Evolutionary conservation across 2,329 filamentous ascomycete genomes (phyloP).

Genomic region (Aspergillus alliaceus): DNA sequence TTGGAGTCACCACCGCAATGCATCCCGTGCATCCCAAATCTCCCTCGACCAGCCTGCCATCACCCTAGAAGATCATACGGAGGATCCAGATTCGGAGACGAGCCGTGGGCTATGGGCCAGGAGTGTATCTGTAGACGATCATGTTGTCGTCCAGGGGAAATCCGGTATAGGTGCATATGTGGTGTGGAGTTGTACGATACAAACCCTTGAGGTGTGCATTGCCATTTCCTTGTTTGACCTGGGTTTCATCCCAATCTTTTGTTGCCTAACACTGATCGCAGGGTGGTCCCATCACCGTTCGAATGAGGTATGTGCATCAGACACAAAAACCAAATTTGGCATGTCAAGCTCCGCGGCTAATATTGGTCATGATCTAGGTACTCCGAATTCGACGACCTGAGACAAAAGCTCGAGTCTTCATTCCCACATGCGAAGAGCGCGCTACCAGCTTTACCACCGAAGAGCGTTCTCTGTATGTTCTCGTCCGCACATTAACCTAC

Average conservation of each 20-base stretch:
- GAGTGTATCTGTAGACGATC: slow-evolving; percentile 61
- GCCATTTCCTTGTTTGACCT: neutral
- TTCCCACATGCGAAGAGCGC: slow-evolving; percentile 83
- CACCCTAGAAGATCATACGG: slow-evolving; percentile 64
- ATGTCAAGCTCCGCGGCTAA: slow-evolving; percentile 9
- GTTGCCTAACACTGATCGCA: slow-evolving; percentile 29
- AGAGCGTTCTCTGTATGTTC: slow-evolving; percentile 77
- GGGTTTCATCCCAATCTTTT: neutral
- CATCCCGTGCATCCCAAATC: slow-evolving; percentile 41
- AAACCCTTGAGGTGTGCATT: slow-evolving; percentile 72
- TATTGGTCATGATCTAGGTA: slow-evolving; percentile 56
- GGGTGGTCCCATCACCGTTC: slow-evolving; percentile 59
- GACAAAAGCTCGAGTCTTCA: slow-evolving; percentile 69
- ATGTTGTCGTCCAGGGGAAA: slow-evolving; percentile 60
- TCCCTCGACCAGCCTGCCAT: slow-evolving; percentile 50
- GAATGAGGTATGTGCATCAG: slow-evolving; percentile 52
- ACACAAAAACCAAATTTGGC: neutral
- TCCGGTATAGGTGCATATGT: slow-evolving; percentile 80
- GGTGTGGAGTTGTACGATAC: slow-evolving; percentile 87
- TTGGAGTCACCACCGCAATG: slow-evolving; percentile 45
- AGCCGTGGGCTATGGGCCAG: slow-evolving; percentile 63
- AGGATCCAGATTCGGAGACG: slow-evolving; percentile 56
- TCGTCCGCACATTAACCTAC: neutral
- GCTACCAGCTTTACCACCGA: slow-evolving; percentile 87
- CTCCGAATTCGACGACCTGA: slow-evolving; percentile 88